phyloP scores from a whole-genome alignment of 2,329 filamentous ascomycete genomes.

The Meredithiella fracta region DNA sequence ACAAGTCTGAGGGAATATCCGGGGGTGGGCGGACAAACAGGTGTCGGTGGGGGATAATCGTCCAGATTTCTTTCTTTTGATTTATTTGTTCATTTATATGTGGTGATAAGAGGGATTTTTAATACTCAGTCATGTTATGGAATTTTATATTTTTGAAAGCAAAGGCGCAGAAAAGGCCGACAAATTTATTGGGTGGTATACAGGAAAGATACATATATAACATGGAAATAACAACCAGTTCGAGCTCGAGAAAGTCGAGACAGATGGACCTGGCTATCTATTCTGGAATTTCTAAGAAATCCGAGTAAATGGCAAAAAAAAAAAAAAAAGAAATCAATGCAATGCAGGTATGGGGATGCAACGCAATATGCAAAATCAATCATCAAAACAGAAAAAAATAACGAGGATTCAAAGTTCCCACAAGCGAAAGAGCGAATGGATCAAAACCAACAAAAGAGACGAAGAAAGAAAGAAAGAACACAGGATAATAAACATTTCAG shows the following conservation, averaged over 20 bases:
- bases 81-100: no score
- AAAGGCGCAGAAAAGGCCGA: conserved; percentile 6
- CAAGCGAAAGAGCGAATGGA: background rate
- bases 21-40: background rate
- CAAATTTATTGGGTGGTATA: background rate
- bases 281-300: background rate
- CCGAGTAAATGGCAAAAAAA: background rate
- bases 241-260: no score
- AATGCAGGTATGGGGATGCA: conserved; percentile 1
- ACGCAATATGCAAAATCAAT: background rate
- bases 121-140: no score
- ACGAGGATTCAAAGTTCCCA: background rate
- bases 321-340: background rate
- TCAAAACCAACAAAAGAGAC: background rate
- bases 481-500: background rate
- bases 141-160: background rate
- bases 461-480: conserved; percentile 4
- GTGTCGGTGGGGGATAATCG: background rate
- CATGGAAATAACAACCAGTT: no score
- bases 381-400: background rate
- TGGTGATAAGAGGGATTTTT: no score
- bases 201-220: background rate
- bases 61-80: no score
- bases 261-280: background rate
- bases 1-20: background rate